Evolutionary conservation across 2,329 filamentous ascomycete species (phyloP), one percentile per base, ranked within the genome.

Genomic region (Clarireedia monteithiana): DNA sequence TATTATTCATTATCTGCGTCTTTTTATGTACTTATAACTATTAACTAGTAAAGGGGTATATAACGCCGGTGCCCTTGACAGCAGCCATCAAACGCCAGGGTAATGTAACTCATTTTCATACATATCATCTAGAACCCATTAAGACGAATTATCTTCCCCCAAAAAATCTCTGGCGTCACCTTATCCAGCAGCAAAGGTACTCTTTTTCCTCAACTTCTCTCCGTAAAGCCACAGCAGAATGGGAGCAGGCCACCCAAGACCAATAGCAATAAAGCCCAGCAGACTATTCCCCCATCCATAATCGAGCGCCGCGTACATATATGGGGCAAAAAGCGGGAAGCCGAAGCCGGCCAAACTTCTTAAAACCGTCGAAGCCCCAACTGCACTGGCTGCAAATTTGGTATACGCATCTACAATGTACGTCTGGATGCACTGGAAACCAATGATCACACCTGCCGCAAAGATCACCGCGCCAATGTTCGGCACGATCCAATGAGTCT

Each of bases 401-500:
- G 67, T 68, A 46, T 70, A 69, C n/a, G 76, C 76, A 46, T 82
- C 80, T 7, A 82, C 76, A 5, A 81, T 72, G 55, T 82, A 82
- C 0, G 78, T 78, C 30, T 66, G 65, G 14, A 64, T 67, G 38
- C 63, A 79, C 34, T 66, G 65, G 20, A 67, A 66, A 1, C 62
- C 62, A 5, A 65, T 60, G 38, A 66, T 64, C 2, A 77, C 74
- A 2, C 79, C 79, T 2, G 74, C 68, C 0, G 77, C 75, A 55
- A 82, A 75, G 17, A 80, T 72, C 0, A 68, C 67, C 2, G 77
- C 77, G 2, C 80, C 81, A 42, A 82, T 75, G 52, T 83, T 80
- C 0, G 80, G 79, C 17, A 80, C 69, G 30, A 83, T 78, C 78
- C 79, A 84, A 61, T 80, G 77, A 0, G 72, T 70, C 5, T 74